A percentile compares a stretch with the other conserved stretches of the same genome.
These are phyloP conservation scores for Botryotinia calthae DNA, from an alignment of 2,329 filamentous ascomycete genomes.

Conservation along the genomic window DNA sequence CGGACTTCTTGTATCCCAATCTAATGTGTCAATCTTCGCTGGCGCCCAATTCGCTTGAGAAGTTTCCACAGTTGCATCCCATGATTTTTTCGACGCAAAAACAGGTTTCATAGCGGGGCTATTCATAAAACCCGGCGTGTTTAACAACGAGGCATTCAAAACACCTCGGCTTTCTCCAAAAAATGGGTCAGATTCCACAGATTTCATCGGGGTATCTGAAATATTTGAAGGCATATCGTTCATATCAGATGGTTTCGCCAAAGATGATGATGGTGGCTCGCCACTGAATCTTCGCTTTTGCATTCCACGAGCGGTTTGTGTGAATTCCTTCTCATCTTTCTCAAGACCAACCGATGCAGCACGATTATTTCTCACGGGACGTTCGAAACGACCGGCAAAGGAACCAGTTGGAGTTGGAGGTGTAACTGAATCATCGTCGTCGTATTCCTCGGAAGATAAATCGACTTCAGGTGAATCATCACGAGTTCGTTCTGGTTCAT, in stretches of 20 bases:
- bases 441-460: slow-evolving; percentile 81
- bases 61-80: slow-evolving; percentile 39
- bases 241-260: slow-evolving; percentile 46
- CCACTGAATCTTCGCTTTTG: slow-evolving; percentile 55
- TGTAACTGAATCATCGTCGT: slow-evolving; percentile 64
- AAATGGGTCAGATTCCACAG: slow-evolving; percentile 33
- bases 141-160: slow-evolving; percentile 22
- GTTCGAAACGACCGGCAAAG: slow-evolving; percentile 50
- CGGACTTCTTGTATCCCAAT: slow-evolving; percentile 66
- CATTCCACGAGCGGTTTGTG: slow-evolving; percentile 85
- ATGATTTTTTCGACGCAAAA: slow-evolving; percentile 46
- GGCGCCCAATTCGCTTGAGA: slow-evolving; percentile 24
- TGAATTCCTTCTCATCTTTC: slow-evolving; percentile 95
- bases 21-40: slow-evolving; percentile 44
- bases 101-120: slow-evolving; percentile 54
- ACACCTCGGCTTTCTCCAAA: slow-evolving; percentile 38
- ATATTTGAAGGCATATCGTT: slow-evolving; percentile 21
- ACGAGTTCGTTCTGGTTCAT: slow-evolving; percentile 59
- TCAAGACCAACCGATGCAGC: slow-evolving; percentile 87
- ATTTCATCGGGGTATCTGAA: slow-evolving; percentile 31
- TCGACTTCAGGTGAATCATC: slow-evolving; percentile 79
- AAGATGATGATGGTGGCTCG: slow-evolving; percentile 50
- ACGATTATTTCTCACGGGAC: slow-evolving; percentile 59
- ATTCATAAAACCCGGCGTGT: slow-evolving; percentile 41
- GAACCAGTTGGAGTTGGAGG: slow-evolving; percentile 63